Conservation (phyloP, 805 yeast species). For the Allodekkera sacchari region DNA sequence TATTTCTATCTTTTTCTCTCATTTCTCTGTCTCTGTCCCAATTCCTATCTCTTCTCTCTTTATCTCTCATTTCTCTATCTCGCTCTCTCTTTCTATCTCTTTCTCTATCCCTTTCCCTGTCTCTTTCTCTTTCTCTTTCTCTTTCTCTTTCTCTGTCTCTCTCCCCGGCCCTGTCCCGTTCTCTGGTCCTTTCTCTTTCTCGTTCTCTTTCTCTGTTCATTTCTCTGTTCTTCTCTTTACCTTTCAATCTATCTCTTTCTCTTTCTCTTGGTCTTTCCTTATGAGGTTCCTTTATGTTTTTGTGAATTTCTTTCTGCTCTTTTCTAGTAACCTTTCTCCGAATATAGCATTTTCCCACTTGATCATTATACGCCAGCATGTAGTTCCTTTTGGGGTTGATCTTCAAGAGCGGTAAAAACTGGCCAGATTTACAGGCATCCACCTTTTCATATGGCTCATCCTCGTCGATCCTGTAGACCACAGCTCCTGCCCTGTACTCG, state of each 20-base stretch:
- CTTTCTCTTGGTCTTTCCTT: constrained; percentile 2
- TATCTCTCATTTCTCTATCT: not conserved
- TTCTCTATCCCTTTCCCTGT: constrained; percentile 2
- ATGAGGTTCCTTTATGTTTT: not conserved
- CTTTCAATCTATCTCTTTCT: not conserved
- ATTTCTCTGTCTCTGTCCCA: constrained; percentile 1
- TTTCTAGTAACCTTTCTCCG: constrained; percentile 5
- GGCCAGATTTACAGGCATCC: constrained; percentile 18
- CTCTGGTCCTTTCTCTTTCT: not conserved
- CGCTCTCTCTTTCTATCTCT: constrained; percentile 1
- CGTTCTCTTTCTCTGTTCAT: constrained; percentile 2
- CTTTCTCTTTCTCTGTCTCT: constrained; percentile 1
- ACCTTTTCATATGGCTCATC: constrained; percentile 17
- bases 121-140: not conserved
- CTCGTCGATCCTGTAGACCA: constrained; percentile 17
- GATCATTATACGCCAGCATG: constrained; percentile 14
- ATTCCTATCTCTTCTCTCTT: constrained; percentile 4
- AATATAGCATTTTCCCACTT: constrained; percentile 10
- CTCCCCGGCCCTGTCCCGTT: constrained; percentile 1
- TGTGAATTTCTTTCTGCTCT: not conserved
- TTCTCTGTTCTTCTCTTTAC: not conserved
- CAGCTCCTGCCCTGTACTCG: constrained; percentile 29
- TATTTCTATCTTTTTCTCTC: constrained; percentile 2
- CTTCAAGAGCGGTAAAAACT: constrained; percentile 9
- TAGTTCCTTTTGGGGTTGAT: constrained; percentile 13